Percentiles rank a stretch among this genome's conserved stretches.
These are phyloP conservation scores for Blepharisma stoltei DNA, from an alignment of 73 alveolate species.

Conservation along the genomic window DNA sequence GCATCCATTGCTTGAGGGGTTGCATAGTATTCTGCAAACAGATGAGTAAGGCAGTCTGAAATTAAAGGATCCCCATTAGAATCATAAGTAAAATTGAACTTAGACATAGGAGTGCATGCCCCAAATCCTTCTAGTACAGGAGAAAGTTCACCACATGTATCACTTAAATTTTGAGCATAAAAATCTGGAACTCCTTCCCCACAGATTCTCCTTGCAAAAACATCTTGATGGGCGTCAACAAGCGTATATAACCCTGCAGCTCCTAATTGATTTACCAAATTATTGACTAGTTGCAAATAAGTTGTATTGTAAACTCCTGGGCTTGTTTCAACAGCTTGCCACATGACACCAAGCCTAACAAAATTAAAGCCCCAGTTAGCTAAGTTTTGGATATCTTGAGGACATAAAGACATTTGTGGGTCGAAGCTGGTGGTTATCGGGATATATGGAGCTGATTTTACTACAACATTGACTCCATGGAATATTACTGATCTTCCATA, in stretches of 20 bases:
- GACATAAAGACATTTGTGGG: constrained; percentile 64
- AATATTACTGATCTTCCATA: constrained; percentile 57
- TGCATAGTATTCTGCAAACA: constrained; percentile 48
- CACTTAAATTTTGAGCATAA: constrained; percentile 53
- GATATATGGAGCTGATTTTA: constrained; percentile 69
- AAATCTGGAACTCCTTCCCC: constrained; percentile 89
- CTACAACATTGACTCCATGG: constrained; percentile 82
- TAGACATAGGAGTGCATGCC: not conserved
- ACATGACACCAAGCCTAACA: constrained; percentile 83
- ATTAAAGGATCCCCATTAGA: constrained; percentile 31
- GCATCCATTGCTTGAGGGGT: constrained; percentile 66
- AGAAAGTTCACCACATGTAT: constrained; percentile 46
- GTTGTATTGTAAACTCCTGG: constrained; percentile 71
- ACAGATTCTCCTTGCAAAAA: constrained; percentile 73
- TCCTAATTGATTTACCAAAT: constrained; percentile 63
- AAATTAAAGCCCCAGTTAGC: constrained; percentile 74
- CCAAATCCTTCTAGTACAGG: constrained; percentile 40
- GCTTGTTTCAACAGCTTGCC: constrained; percentile 86
- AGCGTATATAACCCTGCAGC: constrained; percentile 66
- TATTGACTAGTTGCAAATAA: constrained; percentile 52
- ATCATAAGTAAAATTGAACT: constrained; percentile 16
- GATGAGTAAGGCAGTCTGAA: constrained; percentile 26
- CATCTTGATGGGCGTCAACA: constrained; percentile 85
- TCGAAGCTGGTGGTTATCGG: constrained; percentile 68
- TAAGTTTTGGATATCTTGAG: constrained; percentile 57